Conservation (phyloP, 495 filamentous ascomycete genomes). For the Chaetomidium leptoderma region DNA sequence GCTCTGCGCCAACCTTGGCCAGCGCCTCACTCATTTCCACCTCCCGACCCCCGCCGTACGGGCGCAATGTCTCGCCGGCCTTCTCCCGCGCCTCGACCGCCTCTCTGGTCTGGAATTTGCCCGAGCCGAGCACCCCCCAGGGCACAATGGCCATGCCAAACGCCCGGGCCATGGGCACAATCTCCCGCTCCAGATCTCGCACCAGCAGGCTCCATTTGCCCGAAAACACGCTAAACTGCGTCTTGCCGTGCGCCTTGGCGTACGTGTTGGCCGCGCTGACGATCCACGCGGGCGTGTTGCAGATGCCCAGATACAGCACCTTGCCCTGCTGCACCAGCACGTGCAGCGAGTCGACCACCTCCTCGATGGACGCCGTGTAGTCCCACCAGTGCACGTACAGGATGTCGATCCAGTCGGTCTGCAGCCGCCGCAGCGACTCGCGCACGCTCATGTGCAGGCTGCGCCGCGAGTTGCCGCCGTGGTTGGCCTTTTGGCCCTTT, state of each 20-base stretch:
- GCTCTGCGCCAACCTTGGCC: conserved; percentile 54
- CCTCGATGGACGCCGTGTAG: conserved; percentile 55
- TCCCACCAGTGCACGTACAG: conserved; percentile 63
- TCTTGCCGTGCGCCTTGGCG: conserved; percentile 54
- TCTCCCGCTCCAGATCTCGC: conserved; percentile 68
- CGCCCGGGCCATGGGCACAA: conserved; percentile 59
- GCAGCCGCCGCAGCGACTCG: conserved; percentile 55
- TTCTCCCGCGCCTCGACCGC: neutral
- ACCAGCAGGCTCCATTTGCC: conserved; percentile 57
- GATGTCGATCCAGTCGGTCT: conserved; percentile 64
- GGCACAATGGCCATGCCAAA: conserved; percentile 69
- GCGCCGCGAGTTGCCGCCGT: neutral
- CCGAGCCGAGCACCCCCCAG: conserved; percentile 61
- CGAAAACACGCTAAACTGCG: conserved; percentile 52
- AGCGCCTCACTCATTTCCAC: conserved; percentile 50
- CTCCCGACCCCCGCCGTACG: conserved; percentile 31
- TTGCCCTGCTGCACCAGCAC: conserved; percentile 56
- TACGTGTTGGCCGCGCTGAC: conserved; percentile 58
- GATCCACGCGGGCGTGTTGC: conserved; percentile 62
- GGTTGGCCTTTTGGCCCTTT: neutral
- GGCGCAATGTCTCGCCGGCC: neutral
- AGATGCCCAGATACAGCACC: conserved; percentile 61
- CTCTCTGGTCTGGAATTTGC: conserved; percentile 56
- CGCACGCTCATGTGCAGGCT: conserved; percentile 52
- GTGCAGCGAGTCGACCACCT: conserved; percentile 60